A percentile compares a stretch with the other conserved stretches of the same genome.
phyloP scores from a whole-genome alignment of 1,139 yeast species.

The Yamadazyma diospyri region DNA sequence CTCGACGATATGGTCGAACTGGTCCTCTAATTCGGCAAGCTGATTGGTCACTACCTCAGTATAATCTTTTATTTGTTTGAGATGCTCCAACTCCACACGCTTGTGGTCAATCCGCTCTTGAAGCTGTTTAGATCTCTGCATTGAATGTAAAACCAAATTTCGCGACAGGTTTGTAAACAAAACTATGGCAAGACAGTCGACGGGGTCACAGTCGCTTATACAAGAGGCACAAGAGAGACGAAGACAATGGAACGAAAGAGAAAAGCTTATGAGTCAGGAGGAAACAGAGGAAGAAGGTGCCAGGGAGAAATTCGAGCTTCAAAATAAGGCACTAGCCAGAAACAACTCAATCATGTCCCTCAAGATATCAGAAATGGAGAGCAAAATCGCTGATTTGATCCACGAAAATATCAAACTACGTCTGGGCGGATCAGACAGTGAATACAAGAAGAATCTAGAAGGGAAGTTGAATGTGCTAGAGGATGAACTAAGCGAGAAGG shows the following conservation, averaged over 20 bases:
- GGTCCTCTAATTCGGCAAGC: conserved; percentile 46
- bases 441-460: conserved; percentile 8
- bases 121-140: conserved; percentile 13
- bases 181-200: conserved; percentile 18
- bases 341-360: conserved; percentile 50
- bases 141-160: conserved; percentile 1
- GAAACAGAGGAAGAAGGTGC: not conserved
- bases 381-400: conserved; percentile 41
- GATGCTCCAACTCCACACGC: conserved; percentile 48
- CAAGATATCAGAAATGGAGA: conserved; percentile 50
- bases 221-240: conserved; percentile 12
- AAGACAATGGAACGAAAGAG: conserved; percentile 2
- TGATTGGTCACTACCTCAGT: conserved; percentile 47
- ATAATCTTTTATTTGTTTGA: conserved; percentile 47
- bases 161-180: conserved; percentile 8
- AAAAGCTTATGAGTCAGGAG: not conserved
- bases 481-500: conserved; percentile 7
- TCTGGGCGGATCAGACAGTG: conserved; percentile 13
- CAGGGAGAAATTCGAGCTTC: conserved; percentile 26
- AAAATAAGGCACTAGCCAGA: conserved; percentile 54
- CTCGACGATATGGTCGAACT: conserved; percentile 47
- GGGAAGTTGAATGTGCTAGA: conserved; percentile 12
- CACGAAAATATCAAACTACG: conserved; percentile 41
- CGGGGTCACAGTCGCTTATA: conserved; percentile 14
- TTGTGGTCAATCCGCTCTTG: conserved; percentile 43